phyloP scores from a whole-genome alignment of 1,284 basidiomycete genomes.

The Ceratobasidium sp. region DNA sequence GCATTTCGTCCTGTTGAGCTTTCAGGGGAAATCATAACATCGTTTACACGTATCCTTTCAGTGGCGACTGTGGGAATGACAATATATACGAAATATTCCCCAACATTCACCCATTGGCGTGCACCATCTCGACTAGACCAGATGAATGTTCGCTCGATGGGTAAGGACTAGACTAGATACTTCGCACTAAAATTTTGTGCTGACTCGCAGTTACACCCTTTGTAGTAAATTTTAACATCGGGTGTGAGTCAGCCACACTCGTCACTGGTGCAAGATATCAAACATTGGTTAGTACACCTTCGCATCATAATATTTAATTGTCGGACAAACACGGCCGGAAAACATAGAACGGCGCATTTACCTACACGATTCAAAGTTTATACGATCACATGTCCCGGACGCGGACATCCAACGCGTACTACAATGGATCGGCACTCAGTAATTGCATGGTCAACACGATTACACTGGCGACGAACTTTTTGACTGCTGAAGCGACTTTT shows the following conservation, averaged over 20 bases:
- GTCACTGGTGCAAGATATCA: conserved; percentile 17
- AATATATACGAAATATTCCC: background rate
- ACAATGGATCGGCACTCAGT: background rate
- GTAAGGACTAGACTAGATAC: background rate
- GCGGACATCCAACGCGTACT: conserved; percentile 3
- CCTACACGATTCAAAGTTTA: conserved; percentile 3
- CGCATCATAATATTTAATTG: background rate
- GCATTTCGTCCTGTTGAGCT: no score
- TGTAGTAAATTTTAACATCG: background rate
- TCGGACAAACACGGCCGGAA: background rate
- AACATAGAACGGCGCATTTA: conserved; percentile 4
- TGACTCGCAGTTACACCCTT: background rate
- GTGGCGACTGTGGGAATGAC: conserved; percentile 9
- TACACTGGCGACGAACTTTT: background rate
- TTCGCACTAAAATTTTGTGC: background rate
- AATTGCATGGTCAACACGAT: background rate
- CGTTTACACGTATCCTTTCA: background rate
- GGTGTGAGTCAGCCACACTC: conserved; percentile 3
- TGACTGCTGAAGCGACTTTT: background rate
- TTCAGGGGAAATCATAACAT: no score
- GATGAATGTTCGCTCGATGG: background rate
- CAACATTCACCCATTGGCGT: background rate
- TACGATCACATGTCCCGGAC: background rate
- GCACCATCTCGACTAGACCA: background rate
- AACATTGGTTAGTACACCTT: background rate